phyloP scores from a whole-genome alignment of 768 basidiomycete species.

The Rhodosporidiobolus odoratus region DNA sequence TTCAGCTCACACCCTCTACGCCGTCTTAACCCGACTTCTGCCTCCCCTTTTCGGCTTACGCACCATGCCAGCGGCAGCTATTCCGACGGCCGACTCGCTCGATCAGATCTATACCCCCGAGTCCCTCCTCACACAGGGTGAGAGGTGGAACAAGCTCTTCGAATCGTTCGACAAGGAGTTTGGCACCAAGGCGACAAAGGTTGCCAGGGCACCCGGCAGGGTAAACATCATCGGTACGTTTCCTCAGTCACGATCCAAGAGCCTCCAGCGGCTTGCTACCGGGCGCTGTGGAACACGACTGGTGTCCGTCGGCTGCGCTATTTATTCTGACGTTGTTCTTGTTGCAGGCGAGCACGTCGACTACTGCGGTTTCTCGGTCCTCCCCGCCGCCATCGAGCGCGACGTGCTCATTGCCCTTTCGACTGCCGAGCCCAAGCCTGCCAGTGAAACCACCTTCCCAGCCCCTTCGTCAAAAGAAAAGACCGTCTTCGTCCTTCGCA shows the following conservation, averaged over 20 bases:
- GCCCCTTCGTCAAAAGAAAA: constrained; percentile 1
- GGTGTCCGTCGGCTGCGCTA: background rate
- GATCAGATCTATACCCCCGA: constrained; percentile 30
- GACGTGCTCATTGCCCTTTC: constrained; percentile 41
- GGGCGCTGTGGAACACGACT: background rate
- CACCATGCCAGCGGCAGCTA: constrained; percentile 13
- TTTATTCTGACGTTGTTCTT: background rate
- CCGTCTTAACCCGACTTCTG: background rate
- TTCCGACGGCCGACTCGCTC: constrained; percentile 14
- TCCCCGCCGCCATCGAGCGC: constrained; percentile 43
- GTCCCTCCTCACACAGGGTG: constrained; percentile 25
- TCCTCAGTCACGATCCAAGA: background rate
- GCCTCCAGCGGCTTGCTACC: background rate
- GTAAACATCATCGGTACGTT: constrained; percentile 37
- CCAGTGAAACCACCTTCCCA: background rate
- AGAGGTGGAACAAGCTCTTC: constrained; percentile 26
- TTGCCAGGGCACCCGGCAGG: constrained; percentile 32
- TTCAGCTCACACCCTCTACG: background rate
- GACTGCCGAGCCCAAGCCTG: background rate
- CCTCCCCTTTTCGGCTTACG: too few species aligned
- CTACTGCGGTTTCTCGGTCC: constrained; percentile 39
- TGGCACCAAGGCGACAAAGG: background rate
- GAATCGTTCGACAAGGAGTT: constrained; percentile 30
- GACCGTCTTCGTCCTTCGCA: constrained; percentile 35
- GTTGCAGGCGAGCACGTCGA: constrained; percentile 36